Conservation (phyloP, 192 early-diverging fungal genomes). For the Entomortierella beljakovae region DNA sequence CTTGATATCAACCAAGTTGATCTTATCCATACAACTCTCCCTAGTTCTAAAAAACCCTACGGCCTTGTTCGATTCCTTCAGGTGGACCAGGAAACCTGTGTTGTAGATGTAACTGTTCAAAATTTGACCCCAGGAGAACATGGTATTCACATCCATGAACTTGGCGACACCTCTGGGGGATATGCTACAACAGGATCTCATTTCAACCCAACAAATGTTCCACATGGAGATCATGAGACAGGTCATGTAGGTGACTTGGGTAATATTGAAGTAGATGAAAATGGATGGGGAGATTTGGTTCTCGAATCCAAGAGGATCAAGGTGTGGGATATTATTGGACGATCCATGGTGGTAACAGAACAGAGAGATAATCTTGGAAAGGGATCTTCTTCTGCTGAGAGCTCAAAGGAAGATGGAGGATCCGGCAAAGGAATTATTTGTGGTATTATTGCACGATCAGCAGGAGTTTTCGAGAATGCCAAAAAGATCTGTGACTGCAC, state of each 20-base stretch:
- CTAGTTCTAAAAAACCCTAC: conserved; percentile 41
- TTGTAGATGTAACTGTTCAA: conserved; percentile 86
- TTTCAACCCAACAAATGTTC: conserved; percentile 60
- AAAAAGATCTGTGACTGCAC: conserved; percentile 89
- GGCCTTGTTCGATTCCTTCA: conserved; percentile 89
- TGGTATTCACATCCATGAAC: conserved; percentile 81
- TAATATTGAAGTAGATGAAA: conserved; percentile 71
- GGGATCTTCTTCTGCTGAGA: background rate
- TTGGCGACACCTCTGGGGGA: conserved; percentile 81
- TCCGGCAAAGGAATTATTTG: conserved; percentile 76
- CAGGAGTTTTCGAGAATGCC: conserved; percentile 91
- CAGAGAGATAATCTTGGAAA: conserved; percentile 67
- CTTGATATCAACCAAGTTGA: conserved; percentile 71
- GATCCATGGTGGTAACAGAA: conserved; percentile 81
- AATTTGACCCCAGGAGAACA: conserved; percentile 73
- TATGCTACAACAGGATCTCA: conserved; percentile 64
- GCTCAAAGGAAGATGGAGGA: conserved; percentile 58
- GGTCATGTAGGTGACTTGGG: conserved; percentile 76
- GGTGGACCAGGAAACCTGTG: conserved; percentile 72
- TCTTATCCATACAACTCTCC: conserved; percentile 6
- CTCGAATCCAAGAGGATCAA: conserved; percentile 78
- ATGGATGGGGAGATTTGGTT: conserved; percentile 81
- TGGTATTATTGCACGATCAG: conserved; percentile 90
- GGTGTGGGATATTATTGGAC: conserved; percentile 92
- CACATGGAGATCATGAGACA: conserved; percentile 58